These are phyloP conservation scores for Pleurotus djamor DNA, from an alignment of 768 basidiomycete genomes.

Conservation along the genomic window DNA sequence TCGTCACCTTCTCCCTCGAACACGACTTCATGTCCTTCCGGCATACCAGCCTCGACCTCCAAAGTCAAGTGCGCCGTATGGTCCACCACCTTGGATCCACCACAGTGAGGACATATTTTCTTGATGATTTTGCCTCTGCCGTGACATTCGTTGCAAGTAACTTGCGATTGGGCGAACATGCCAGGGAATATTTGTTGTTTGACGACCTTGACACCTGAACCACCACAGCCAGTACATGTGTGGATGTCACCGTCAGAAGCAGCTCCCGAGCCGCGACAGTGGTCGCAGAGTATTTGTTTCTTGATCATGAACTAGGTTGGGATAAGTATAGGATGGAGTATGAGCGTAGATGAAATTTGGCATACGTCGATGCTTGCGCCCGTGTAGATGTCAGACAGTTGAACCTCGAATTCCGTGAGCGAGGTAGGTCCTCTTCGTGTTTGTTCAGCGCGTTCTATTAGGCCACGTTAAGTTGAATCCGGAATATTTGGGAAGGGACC, in stretches of 20 bases:
- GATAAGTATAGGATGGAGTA: conserved; percentile 7
- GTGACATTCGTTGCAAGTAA: conserved; percentile 78
- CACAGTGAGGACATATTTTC: conserved; percentile 79
- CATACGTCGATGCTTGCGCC: conserved; percentile 83
- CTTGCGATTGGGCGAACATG: conserved; percentile 90
- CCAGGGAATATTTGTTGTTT: conserved; percentile 97
- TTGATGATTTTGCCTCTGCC: conserved; percentile 83
- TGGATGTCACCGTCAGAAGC: conserved; percentile 87
- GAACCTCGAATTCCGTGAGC: conserved; percentile 81
- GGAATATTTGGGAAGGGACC: background rate
- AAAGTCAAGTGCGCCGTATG: conserved; percentile 81
- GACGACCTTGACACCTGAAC: conserved; percentile 80
- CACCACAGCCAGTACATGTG: conserved; percentile 81
- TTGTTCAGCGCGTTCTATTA: conserved; percentile 54
- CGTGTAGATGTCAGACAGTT: conserved; percentile 85
- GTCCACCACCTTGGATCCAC: conserved; percentile 78
- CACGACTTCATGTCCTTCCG: conserved; percentile 89
- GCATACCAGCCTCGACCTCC: conserved; percentile 84
- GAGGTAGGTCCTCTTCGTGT: conserved; percentile 74
- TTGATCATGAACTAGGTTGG: conserved; percentile 79
- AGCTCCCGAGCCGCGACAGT: conserved; percentile 95
- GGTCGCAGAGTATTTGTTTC: conserved; percentile 92
- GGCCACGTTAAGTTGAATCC: background rate
- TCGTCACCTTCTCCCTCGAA: conserved; percentile 98
- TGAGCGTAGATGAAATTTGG: conserved; percentile 13